phyloP scores from a whole-genome alignment of 768 basidiomycete genomes.

The Tylopilus vinaceipallidus region DNA sequence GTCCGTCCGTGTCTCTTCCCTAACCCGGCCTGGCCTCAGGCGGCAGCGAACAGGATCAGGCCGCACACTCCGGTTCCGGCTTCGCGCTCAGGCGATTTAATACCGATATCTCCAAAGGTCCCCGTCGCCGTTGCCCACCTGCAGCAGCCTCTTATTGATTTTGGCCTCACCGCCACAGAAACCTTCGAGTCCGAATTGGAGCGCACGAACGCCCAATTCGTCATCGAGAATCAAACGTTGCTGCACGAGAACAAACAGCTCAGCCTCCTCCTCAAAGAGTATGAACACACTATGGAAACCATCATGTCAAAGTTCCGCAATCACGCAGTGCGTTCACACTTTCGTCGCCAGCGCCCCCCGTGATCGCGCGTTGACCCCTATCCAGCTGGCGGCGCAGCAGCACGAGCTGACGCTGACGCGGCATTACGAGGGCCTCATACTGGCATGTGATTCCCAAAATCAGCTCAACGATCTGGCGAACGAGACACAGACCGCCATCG shows the following conservation, averaged over 20 bases:
- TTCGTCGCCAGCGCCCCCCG: not conserved
- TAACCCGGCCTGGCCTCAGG: conserved; percentile 11
- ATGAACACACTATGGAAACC: conserved; percentile 90
- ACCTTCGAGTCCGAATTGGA: conserved; percentile 91
- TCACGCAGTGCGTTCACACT: conserved; percentile 65
- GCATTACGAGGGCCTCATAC: conserved; percentile 85
- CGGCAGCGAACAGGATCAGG: conserved; percentile 57
- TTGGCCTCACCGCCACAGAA: conserved; percentile 50
- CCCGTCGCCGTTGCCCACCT: conserved; percentile 9
- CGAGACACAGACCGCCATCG: conserved; percentile 57
- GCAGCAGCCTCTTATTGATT: conserved; percentile 12
- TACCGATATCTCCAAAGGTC: conserved; percentile 82
- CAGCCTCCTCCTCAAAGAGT: conserved; percentile 84
- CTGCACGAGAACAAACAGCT: conserved; percentile 96
- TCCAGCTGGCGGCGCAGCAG: conserved; percentile 84
- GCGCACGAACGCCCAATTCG: conserved; percentile 80
- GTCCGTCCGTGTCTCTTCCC: conserved; percentile 37
- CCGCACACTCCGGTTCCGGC: conserved; percentile 66
- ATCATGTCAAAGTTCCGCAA: conserved; percentile 96
- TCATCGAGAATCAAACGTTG: conserved; percentile 91
- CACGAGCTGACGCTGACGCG: conserved; percentile 84
- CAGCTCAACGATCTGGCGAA: conserved; percentile 55
- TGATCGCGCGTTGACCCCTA: conserved; percentile 5
- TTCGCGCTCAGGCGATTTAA: conserved; percentile 83
- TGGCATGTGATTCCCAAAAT: conserved; percentile 57